Base-by-base conservation (phyloP, 1,284 basidiomycete species). In the Coniferiporia sulphurascens region DNA sequence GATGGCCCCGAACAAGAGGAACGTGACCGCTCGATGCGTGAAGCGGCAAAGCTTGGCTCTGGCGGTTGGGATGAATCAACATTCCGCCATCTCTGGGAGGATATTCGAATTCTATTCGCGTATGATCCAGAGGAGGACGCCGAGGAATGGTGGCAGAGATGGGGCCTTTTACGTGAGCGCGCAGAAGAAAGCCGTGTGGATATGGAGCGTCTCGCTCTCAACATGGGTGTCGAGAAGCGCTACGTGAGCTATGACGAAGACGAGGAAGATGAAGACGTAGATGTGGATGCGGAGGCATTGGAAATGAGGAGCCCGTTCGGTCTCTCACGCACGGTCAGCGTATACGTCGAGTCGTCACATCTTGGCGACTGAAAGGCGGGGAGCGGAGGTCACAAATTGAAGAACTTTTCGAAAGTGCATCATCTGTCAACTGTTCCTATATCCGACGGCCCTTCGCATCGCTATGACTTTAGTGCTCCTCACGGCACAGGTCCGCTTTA, bases 1-100 rank as follows among this genome's bases (percentile, higher is more conserved):
- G 70, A 75, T 45, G 62, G 76, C 56, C 67, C 75, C 34, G 65
- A 67, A 34, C 76, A 78, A 48, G 68, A 72, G 49, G 65, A 65
- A 54, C 78, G 83, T 19, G 78, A 85, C 61, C 61, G 62, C 0
- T 65, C 67, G 3, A 73, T 83, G 72, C 72, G 74, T 12, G 67
- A 67, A 41, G 61, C 61, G 6, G 52, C 54, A 21, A 56, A 58
- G 36, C 49, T 56, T 15, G 61, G 58, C 15, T 48, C 48, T 15
- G 58, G 61, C 9, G 57, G 61, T 2, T 62, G 57, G 57, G 61
- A 62, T 22, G 61, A 62, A 17, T 41, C 48, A 12, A 62, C 44
- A 45, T 62, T 59, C 45, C 61, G 57, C 34, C 57, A 59, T 19
- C 48, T 56, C 5, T 62, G 61, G 61, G 61, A 62, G 44, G 51